Percentiles rank a stretch among this genome's conserved stretches.
Evolutionary conservation across 139 green algal genomes (phyloP).

Genomic region (Yamagishiella unicocca): DNA sequence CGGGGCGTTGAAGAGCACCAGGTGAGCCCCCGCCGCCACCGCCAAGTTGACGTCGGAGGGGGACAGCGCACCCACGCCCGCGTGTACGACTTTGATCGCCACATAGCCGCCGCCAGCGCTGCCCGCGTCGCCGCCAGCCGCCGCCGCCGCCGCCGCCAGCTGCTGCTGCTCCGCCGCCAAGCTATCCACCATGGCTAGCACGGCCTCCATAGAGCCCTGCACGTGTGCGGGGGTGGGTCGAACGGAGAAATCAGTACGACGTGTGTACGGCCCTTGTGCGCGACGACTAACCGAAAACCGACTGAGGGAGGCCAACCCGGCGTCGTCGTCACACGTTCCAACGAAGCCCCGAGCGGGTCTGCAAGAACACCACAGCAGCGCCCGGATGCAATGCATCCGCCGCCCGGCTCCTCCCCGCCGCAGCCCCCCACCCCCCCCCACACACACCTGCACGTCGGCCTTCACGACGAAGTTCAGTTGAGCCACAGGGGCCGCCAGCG

Average conservation of each 20-base stretch:
- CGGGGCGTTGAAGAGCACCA: constrained; percentile 87
- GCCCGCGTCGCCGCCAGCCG: not conserved
- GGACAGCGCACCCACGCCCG: constrained; percentile 82
- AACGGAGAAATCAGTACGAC: not conserved
- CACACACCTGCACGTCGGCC: constrained; percentile 48
- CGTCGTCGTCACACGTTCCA: no score
- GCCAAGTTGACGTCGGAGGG: constrained; percentile 81
- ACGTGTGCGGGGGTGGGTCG: not conserved
- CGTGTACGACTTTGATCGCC: constrained; percentile 68
- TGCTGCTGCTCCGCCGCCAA: constrained; percentile 33
- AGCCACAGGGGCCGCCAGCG: constrained; percentile 27
- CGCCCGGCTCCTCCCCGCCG: not conserved
- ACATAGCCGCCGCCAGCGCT: not conserved
- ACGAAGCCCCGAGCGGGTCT: no score
- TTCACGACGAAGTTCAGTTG: constrained; percentile 81
- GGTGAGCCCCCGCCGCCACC: constrained; percentile 66
- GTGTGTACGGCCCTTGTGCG: no score
- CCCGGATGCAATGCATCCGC: no score
- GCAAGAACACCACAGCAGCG: no score
- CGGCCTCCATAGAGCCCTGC: constrained; percentile 56
- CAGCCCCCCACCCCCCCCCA: not conserved
- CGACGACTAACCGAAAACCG: no score
- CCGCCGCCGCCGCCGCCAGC: constrained; percentile 3
- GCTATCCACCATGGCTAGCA: constrained; percentile 34
- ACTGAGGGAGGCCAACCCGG: no score